phyloP scores from a whole-genome alignment of 2,329 filamentous ascomycete species.

The Aulographum hederae region DNA sequence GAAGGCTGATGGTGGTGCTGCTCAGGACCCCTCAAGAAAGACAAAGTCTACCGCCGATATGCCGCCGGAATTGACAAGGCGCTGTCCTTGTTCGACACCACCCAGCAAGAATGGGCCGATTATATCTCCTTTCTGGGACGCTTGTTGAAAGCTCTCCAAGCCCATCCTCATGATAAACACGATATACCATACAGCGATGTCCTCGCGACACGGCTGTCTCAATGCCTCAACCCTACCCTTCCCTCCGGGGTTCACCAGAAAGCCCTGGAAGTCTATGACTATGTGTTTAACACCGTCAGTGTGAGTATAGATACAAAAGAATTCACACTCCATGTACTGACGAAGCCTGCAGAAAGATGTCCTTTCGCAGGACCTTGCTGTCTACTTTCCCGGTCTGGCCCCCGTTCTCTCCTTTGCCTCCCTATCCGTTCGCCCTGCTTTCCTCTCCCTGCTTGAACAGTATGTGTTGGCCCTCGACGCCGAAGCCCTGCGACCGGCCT shows the following conservation, averaged over 20 bases:
- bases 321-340: background rate
- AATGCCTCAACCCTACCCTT: conserved; percentile 83
- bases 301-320: conserved; percentile 24
- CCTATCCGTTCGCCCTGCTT: conserved; percentile 70
- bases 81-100: conserved; percentile 76
- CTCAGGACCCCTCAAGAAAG: conserved; percentile 40
- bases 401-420: conserved; percentile 89
- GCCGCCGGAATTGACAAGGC: conserved; percentile 74
- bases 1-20: conserved; percentile 1
- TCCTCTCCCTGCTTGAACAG: conserved; percentile 66
- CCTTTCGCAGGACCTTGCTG: conserved; percentile 60
- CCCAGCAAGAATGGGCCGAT: conserved; percentile 96
- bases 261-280: conserved; percentile 79
- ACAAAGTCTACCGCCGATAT: conserved; percentile 69
- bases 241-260: conserved; percentile 97
- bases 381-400: conserved; percentile 81
- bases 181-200: conserved; percentile 64
- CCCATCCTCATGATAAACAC: conserved; percentile 49
- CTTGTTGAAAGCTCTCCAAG: conserved; percentile 82
- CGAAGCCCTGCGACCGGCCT: conserved; percentile 58
- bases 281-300: conserved; percentile 75
- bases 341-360: conserved; percentile 36
- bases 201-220: conserved; percentile 78
- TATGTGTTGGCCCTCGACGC: conserved; percentile 59
- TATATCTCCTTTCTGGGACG: conserved; percentile 94